Conservation (phyloP, 2,329 filamentous ascomycete genomes). For the Zasmidium cellare region DNA sequence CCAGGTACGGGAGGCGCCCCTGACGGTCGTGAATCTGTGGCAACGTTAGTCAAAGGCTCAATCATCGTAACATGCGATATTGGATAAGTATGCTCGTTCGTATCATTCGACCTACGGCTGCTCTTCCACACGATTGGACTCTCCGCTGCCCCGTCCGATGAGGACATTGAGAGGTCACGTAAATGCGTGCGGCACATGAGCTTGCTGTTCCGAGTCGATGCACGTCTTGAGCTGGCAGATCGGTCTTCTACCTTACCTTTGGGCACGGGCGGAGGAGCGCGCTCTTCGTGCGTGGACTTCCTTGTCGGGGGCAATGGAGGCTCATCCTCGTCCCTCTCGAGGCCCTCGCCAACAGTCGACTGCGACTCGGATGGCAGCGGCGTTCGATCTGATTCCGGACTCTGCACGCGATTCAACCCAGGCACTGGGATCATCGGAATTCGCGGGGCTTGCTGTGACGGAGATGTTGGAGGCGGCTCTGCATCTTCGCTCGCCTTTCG, state of each 20-base stretch:
- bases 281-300: constrained; percentile 39
- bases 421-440: constrained; percentile 55
- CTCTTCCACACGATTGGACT: constrained; percentile 3
- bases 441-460: constrained; percentile 32
- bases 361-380: constrained; percentile 40
- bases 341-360: constrained; percentile 43
- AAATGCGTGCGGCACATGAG: constrained; percentile 8
- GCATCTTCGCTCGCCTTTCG: constrained; percentile 39
- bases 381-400: constrained; percentile 47
- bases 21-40: constrained; percentile 21
- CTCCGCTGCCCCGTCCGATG: constrained; percentile 12
- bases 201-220: constrained; percentile 9
- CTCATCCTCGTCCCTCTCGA: constrained; percentile 55
- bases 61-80: background rate
- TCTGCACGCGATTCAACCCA: constrained; percentile 63
- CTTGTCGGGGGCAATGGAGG: constrained; percentile 44
- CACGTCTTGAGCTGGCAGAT: constrained; percentile 8
- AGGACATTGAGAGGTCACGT: constrained; percentile 8
- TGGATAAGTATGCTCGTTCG: constrained; percentile 11
- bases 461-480: constrained; percentile 18
- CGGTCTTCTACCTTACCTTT: constrained; percentile 49
- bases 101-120: constrained; percentile 12
- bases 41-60: constrained; percentile 9
- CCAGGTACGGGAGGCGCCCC: constrained; percentile 21
- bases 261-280: constrained; percentile 44